Evolutionary conservation across 768 basidiomycete species (phyloP).

Genomic region (Grammothele lineata): DNA sequence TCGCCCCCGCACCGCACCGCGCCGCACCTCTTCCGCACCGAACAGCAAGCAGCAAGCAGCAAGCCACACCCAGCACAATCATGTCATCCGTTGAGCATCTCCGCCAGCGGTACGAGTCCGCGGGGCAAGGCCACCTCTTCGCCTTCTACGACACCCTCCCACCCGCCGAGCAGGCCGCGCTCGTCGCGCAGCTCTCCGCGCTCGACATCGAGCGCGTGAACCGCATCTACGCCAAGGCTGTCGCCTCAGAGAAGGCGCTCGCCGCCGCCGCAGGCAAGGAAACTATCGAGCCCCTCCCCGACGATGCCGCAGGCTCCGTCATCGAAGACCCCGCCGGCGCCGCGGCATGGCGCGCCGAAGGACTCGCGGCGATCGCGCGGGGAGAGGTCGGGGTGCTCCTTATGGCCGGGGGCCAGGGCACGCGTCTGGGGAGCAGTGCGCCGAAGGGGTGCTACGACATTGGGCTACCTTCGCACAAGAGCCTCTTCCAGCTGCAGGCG

Average conservation of each 20-base stretch:
- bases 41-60: too few relatives aligned
- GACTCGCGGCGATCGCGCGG: constrained; percentile 74
- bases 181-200: constrained; percentile 67
- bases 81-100: constrained; percentile 43
- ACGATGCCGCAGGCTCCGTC: constrained; percentile 64
- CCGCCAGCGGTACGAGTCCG: constrained; percentile 64
- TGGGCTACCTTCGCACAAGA: constrained; percentile 87
- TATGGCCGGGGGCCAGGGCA: constrained; percentile 98
- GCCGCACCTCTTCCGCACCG: not conserved
- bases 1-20: not conserved
- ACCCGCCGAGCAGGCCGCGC: constrained; percentile 53
- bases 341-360: constrained; percentile 69
- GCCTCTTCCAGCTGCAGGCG: constrained; percentile 96
- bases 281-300: constrained; percentile 77
- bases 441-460: constrained; percentile 99
- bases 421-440: constrained; percentile 83
- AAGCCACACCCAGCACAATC: not conserved
- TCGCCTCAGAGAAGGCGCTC: constrained; percentile 56
- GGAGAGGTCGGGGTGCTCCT: constrained; percentile 92
- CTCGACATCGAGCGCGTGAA: constrained; percentile 93
- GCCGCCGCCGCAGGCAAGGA: constrained; percentile 40
- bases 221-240: constrained; percentile 75
- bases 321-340: constrained; percentile 51
- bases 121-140: constrained; percentile 87
- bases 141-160: constrained; percentile 78